Base-by-base conservation (phyloP, 2,329 filamentous ascomycete genomes). In the Calonectria pauciramosa region DNA sequence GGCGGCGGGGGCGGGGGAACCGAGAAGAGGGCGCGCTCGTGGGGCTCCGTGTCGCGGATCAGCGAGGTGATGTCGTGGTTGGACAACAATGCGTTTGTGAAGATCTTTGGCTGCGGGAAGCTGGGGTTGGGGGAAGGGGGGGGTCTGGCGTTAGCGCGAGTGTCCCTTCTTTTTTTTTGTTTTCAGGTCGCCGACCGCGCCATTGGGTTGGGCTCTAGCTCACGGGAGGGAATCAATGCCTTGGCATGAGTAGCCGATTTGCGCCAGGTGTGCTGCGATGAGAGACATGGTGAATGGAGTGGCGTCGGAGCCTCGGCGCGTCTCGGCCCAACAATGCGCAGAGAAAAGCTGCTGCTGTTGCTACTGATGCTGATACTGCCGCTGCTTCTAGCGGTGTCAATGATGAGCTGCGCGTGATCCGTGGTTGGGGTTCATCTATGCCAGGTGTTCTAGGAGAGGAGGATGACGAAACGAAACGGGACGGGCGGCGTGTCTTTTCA, bases 1-100 rank as follows among this genome's bases (percentile, higher is more conserved):
- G 81, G 87, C 51, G 82, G 90, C 1, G 94, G 91, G 0, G 94
- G 93, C 0, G 94, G 92, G 1, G 96, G 96, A 0, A 98, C 93
- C 47, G 96, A 97, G 88, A 99, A 99, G 23, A 99, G 92, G 9
- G 96, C 96, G 81, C 96, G 94, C 85, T 99, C 97, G 86, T 99
- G 96, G 28, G 94, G 88, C 85, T 99, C 97, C 4, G 96, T 98
- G 84, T 99, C 97, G 75, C 97, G 94, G 82, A 99, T 98, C 63
- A 99, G 88, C 16, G 95, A 92, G 5, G 97, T 99, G 80, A 99
- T 99, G 85, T 99, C 97, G 85, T 96, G 93, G 78, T 93, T 93
- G 71, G 94, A 93, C 64, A 99, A 92, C 49, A 99, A 90, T 41
- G 97, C 96, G 84, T 98, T 98, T 79, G 96, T 97, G 87, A 99